phyloP scores from a whole-genome alignment of 2,329 filamentous ascomycete genomes.

The Drechslerella coelobrocha region DNA sequence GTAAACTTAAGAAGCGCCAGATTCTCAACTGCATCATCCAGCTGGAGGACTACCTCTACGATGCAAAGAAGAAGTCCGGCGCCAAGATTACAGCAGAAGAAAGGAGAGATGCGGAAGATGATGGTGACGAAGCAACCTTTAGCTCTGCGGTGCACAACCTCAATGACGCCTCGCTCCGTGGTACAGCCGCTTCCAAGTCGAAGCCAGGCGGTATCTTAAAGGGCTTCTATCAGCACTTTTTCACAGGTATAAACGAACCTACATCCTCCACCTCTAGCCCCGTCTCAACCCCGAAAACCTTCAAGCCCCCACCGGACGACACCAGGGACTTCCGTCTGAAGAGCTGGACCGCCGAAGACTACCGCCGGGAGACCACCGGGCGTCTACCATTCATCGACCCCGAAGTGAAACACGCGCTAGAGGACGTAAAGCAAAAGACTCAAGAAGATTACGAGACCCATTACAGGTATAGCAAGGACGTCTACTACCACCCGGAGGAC shows the following conservation, averaged over 20 bases:
- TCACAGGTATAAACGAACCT: background rate
- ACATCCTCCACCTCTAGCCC: background rate
- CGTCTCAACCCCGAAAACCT: background rate
- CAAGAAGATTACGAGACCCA: conserved; percentile 8
- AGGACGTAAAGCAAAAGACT: background rate
- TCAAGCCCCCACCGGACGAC: conserved; percentile 3
- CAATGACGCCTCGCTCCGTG: no score
- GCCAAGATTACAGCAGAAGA: background rate
- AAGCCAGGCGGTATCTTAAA: background rate
- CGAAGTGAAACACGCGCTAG: conserved; percentile 15
- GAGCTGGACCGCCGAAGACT: conserved; percentile 16
- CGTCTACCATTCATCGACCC: conserved; percentile 42
- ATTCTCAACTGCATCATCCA: conserved; percentile 11
- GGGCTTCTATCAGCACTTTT: background rate
- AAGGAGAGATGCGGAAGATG: conserved; percentile 11
- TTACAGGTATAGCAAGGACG: conserved; percentile 11
- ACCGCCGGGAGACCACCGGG: conserved; percentile 17
- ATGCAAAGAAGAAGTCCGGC: conserved; percentile 16
- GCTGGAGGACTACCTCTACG: conserved; percentile 21
- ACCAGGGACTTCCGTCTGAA: conserved; percentile 23
- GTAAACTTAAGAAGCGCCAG: background rate
- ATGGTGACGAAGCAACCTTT: no score
- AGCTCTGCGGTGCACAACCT: no score
- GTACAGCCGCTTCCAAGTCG: no score
- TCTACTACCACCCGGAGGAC: conserved; percentile 31